Evolutionary conservation across 305 asterid species (phyloP), one percentile per base, ranked within the genome.

Genomic region (Lippia alba): DNA sequence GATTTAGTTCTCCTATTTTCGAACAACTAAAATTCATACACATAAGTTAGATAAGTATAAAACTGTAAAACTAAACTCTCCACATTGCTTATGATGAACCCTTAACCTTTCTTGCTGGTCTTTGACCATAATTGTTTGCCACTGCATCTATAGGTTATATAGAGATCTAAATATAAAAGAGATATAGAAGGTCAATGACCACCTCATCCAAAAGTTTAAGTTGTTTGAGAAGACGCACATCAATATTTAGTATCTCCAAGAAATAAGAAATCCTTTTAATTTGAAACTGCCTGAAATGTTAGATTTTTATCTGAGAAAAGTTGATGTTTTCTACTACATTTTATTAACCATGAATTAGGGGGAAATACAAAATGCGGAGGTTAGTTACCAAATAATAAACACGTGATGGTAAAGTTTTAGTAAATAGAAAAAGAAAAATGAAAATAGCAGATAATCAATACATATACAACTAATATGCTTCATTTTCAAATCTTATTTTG

Each of bases 401-500:
- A 30, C 5, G 10, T 16, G 12, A 7, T 53, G 57, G 57, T 8
- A 19, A 17, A 53, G 8, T 53, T 53, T 53, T 17, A 17, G 17
- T 3, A 53, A 1, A 17, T 9, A 53, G 8, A 18, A 53, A 6
- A 53, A 30, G 32, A 9, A 53, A 49, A 53, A 53, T 17, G n/a
- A n/a, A 53, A 2, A 0, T 16, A 12, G 9, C 33, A 18, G 57
- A 18, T 50, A 67, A 33, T 70, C 45, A 14, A 15, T 24, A 53
- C 66, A 36, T 1, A 74, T 60, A 9, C 51, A 48, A 33, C 66
- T 55, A 54, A 55, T 46, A 36, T 62, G 55, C 32, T 58, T 34
- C 62, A 19, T 72, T 32, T 70, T 60, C 63, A 61, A 24, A 41
- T 60, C 40, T 55, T 66, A 45, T 12, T 33, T 49, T 49, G 15